Evolutionary conservation across 768 basidiomycete genomes (phyloP), one percentile per base, ranked within the genome.

Genomic region (Coprinopsis strossmayeri): DNA sequence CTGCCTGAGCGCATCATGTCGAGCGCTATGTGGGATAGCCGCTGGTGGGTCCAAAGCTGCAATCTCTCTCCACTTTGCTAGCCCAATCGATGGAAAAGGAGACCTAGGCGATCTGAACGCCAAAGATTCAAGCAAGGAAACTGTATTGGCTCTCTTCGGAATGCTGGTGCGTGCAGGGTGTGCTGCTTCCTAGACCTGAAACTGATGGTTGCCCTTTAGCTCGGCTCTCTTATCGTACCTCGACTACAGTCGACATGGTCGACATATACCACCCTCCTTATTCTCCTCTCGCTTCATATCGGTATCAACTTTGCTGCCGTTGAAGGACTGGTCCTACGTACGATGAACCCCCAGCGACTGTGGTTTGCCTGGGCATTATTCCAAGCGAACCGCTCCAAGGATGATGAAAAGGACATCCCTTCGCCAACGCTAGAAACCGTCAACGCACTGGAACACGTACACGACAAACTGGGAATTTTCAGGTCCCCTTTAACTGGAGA

Each of bases 51-150:
- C 84, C 2, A 86, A 84, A 59, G 77, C 83, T 1, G 81, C 84
- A 2, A 71, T 87, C 15, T 76, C 81, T 0, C 63, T 82, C 46
- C 84, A 86, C 56, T 83, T 86, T 54, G 76, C 82, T 0, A 74
- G 72, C 3, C 74, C 80, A 1, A 45, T 68, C 12, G 58, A 51
- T 9, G 74, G 75, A 0, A 69, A 69, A 34, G 82, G 82, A 3
- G 84, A 87, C 53, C 67, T 86, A 11, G 83, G 84, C 1, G 84
- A 87, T 54, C 65, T 86, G 34, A 84, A 79, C 49, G 84, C 83
- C 1, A 87, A 87, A 57, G 83, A 83, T 51, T 72, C 79, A 0
- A 85, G 83, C 60, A 81, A 82, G 52, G 83, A 86, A 62, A 87
- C 84, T 0, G 77, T 85, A 0, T 64, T 87, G 2, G 79, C 79